phyloP scores from a whole-genome alignment of 345 rosid species.

The Moricandia arvensis region DNA sequence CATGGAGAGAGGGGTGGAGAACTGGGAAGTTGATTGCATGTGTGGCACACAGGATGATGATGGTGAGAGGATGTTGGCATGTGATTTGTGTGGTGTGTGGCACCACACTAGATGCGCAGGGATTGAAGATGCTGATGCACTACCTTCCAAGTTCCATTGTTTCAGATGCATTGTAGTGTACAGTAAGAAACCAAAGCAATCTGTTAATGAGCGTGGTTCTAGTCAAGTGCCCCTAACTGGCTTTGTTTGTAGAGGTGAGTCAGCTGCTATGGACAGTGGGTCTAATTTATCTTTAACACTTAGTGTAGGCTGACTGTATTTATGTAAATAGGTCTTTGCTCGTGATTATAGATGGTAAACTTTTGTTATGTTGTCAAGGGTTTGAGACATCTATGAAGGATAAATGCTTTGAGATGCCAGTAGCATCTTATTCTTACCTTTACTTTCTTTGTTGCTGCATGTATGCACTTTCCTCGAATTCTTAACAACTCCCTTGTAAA shows the following conservation, averaged over 20 bases:
- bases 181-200: conserved; percentile 24
- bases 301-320: conserved; percentile 38
- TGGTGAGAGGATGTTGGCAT: conserved; percentile 74
- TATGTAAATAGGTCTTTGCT: conserved; percentile 16
- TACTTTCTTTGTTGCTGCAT: neutral
- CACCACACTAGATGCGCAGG: conserved; percentile 75
- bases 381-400: neutral
- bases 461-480: neutral
- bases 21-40: conserved; percentile 63
- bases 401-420: neutral
- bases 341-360: neutral
- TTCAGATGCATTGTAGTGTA: conserved; percentile 37
- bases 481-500: conserved; percentile 44
- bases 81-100: conserved; percentile 71
- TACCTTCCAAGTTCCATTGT: conserved; percentile 51
- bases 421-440: conserved; percentile 8
- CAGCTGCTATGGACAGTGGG: conserved; percentile 27
- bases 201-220: conserved; percentile 32
- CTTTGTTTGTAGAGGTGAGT: conserved; percentile 45
- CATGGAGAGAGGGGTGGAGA: conserved; percentile 68
- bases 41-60: conserved; percentile 78
- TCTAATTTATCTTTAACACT: conserved; percentile 31
- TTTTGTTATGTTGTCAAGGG: conserved; percentile 8
- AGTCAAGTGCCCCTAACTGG: conserved; percentile 24
- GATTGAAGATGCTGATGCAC: conserved; percentile 45